Evolutionary conservation across 1,139 yeast genomes (phyloP), one percentile per base, ranked within the genome.

Genomic region (Pichia sp.): DNA sequence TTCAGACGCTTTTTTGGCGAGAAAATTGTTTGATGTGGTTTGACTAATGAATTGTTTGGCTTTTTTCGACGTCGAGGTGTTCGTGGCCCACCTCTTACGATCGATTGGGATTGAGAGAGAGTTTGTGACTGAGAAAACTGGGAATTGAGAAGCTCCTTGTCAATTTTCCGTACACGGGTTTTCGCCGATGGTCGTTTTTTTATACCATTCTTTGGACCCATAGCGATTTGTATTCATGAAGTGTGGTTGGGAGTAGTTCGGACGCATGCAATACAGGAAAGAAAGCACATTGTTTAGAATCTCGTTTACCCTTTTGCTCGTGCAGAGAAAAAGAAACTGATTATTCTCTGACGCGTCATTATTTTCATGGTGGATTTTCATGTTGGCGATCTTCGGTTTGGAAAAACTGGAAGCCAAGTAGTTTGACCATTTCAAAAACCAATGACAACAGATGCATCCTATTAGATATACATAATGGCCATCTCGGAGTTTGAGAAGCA

Each of bases 401-500:
- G 16, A 31, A 31, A n/a, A 12, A 31, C 18, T 31, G 28, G 9
- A 9, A 6, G 8, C 8, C 9, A 9, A 25, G 28, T 6, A 25
- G 28, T 6, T 9, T 25, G 9, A 25, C 9, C 9, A 25, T 9
- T 25, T 25, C 8, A 25, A 9, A 25, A 25, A 6, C 28, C 9
- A 9, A 9, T 9, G 28, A 25, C 28, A 25, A 25, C 28, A 25
- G 9, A n/a, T n/a, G n/a, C n/a, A n/a, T n/a, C n/a, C n/a, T n/a
- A n/a, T n/a, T n/a, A n/a, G n/a, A n/a, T n/a, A n/a, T n/a, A 21
- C 19, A 9, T 8, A 4, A 61, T 62, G 65, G 58, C 46, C 16
- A 48, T 83, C 34, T 77, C 86, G 2, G 87, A 83, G 40, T 84
- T 86, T 64, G 95, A 87, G 67, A 77, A 73, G 60, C 84, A 83